These are phyloP conservation scores for Solanum bulbocastanum DNA, from an alignment of 257 asterid species.

Conservation along the genomic window DNA sequence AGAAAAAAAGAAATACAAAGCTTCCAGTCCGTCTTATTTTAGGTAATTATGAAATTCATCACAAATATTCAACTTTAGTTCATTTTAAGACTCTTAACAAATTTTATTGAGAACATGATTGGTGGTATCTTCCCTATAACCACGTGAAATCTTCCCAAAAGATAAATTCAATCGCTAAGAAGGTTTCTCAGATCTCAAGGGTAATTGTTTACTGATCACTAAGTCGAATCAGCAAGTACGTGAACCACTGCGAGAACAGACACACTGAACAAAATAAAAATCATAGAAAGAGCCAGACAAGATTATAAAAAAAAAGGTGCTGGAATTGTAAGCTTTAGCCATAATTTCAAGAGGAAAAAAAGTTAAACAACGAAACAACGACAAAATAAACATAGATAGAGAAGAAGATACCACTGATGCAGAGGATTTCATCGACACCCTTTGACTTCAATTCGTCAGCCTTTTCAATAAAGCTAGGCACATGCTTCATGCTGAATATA, in stretches of 20 bases:
- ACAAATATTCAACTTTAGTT: no score
- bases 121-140: no score
- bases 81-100: no score
- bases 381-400: neutral
- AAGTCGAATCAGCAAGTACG: neutral
- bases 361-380: neutral
- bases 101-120: no score
- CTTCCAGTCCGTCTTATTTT: neutral
- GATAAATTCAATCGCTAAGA: neutral
- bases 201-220: neutral
- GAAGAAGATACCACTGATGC: constrained; percentile 45
- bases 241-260: neutral
- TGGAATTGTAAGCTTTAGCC: no score
- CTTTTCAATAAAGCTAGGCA: constrained; percentile 83
- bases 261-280: neutral
- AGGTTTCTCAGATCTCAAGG: neutral
- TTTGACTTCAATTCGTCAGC: constrained; percentile 69
- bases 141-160: neutral
- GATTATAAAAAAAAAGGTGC: no score
- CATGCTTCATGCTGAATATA: constrained; percentile 65
- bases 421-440: constrained; percentile 63
- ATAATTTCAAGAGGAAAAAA: neutral
- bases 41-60: no score
- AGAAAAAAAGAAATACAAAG: neutral
- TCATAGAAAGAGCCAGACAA: neutral